Base-by-base conservation (phyloP, 2,329 filamentous ascomycete species). In the Aspergillus sp. region DNA sequence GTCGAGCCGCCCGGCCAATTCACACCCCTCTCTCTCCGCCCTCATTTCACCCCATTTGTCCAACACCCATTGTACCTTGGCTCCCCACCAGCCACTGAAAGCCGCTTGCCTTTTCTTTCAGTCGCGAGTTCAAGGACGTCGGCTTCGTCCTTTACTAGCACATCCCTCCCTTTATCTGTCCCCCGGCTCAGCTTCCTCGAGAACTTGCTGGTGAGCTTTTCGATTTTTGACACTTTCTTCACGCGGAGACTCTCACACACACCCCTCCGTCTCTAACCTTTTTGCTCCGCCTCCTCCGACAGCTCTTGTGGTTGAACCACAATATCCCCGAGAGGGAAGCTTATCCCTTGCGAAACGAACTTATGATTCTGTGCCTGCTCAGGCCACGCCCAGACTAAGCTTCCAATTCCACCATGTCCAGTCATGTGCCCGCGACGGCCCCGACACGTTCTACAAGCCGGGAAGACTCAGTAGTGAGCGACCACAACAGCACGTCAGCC, bases 371-470 rank as follows among this genome's bases (percentile, higher is more conserved):
- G 64, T 68, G 64, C 55, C 66, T 46, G 56, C 65, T 52, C 66
- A 64, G 28, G 59, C 66, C 47, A 66, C 71, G 47, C 68, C 71
- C 59, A 63, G 66, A 65, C 67, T 66, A 41, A 65, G 57, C 55
- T 59, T 59, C 64, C 55, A 61, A 47, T 60, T 67, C 65, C 68
- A 70, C 62, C 62, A 74, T 74, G 74, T 68, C 72, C 64, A 68
- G 69, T 59, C 67, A 68, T 60, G 60, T 63, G 65, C 66, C 72
- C 62, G 64, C 68, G 22, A 64, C 68, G 30, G 54, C 63, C 59
- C 66, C 70, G 62, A 68, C 68, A 60, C 67, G 64, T 61, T 56
- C 69, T 55, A 74, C 70, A 19, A 75, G 74, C 60, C 73, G 75
- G 63, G 69, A 66, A 28, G 57, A 65, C 53, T 62, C 70, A 62